These are phyloP conservation scores for Stentor roeselii DNA, from an alignment of 73 alveolate species.

Conservation along the genomic window DNA sequence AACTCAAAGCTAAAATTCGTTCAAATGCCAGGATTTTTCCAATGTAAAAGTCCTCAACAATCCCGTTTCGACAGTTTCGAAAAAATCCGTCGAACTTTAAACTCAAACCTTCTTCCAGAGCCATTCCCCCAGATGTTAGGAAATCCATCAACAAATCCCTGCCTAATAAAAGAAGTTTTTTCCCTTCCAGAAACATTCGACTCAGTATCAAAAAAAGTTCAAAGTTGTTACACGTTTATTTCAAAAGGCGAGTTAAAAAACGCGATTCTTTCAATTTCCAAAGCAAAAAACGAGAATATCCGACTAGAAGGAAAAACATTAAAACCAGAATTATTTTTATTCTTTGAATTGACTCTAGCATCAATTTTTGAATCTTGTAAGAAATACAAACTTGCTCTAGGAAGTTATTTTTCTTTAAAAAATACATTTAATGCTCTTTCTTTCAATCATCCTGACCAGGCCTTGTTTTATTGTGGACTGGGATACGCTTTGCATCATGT, in stretches of 20 bases:
- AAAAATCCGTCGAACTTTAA: neutral
- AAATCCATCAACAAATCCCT: conserved; percentile 80
- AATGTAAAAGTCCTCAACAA: neutral
- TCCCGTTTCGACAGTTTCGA: neutral
- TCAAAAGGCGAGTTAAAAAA: conserved; percentile 17
- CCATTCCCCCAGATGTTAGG: conserved; percentile 61
- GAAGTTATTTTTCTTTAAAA: conserved; percentile 77
- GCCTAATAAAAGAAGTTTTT: conserved; percentile 72
- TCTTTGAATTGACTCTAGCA: conserved; percentile 86
- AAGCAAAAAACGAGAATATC: conserved; percentile 36
- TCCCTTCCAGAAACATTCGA: conserved; percentile 86
- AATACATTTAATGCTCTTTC: conserved; percentile 69
- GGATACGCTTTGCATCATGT: conserved; percentile 91
- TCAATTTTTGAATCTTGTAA: conserved; percentile 90
- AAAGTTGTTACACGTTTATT: conserved; percentile 71
- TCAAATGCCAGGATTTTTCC: neutral
- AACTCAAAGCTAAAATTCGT: neutral
- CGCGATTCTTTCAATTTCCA: neutral
- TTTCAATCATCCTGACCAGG: conserved; percentile 92
- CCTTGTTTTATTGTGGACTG: conserved; percentile 91
- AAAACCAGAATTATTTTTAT: conserved; percentile 71
- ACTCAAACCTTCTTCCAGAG: conserved; percentile 16
- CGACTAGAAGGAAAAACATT: conserved; percentile 28
- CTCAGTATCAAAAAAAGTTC: conserved; percentile 57
- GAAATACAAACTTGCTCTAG: conserved; percentile 89